These are phyloP conservation scores for Phylloporus arenicola DNA, from an alignment of 768 basidiomycete genomes.

Conservation along the genomic window DNA sequence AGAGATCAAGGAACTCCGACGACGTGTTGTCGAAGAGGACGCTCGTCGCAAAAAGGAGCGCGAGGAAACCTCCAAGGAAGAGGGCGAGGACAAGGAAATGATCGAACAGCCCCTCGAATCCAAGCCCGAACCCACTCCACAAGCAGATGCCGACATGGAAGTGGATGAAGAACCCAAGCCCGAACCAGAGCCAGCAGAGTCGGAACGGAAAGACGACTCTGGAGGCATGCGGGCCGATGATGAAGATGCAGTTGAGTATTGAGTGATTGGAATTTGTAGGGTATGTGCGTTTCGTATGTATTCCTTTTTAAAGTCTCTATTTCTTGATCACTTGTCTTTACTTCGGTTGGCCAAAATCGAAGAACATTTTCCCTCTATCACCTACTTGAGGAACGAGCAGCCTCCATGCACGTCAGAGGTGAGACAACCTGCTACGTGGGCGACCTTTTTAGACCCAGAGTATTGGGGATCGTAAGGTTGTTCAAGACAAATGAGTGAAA, in stretches of 20 bases:
- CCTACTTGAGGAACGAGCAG: neutral
- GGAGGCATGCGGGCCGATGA: slow-evolving; percentile 60
- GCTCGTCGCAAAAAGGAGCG: slow-evolving; percentile 38
- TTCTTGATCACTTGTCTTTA: slow-evolving; percentile 17
- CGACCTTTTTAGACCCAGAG: neutral
- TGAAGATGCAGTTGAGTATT: slow-evolving; percentile 81
- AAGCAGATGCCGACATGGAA: slow-evolving; percentile 31
- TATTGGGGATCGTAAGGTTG: neutral
- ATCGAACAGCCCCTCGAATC: slow-evolving; percentile 21
- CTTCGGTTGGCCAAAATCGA: slow-evolving; percentile 8
- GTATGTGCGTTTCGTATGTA: slow-evolving; percentile 25
- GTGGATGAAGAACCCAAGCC: slow-evolving; percentile 33
- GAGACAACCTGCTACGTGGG: neutral
- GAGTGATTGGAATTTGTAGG: slow-evolving; percentile 20
- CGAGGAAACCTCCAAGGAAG: slow-evolving; percentile 34
- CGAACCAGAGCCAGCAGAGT: slow-evolving; percentile 32
- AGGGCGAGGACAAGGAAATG: slow-evolving; percentile 32
- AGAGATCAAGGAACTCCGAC: slow-evolving; percentile 58
- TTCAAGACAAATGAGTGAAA: neutral
- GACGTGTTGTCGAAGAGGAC: slow-evolving; percentile 64
- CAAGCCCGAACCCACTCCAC: slow-evolving; percentile 16
- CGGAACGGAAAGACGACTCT: slow-evolving; percentile 50
- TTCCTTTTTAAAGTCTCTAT: slow-evolving; percentile 10
- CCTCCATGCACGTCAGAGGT: neutral
- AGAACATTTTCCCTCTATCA: neutral